phyloP scores from a whole-genome alignment of 768 basidiomycete species.

The Lactarius indigo region DNA sequence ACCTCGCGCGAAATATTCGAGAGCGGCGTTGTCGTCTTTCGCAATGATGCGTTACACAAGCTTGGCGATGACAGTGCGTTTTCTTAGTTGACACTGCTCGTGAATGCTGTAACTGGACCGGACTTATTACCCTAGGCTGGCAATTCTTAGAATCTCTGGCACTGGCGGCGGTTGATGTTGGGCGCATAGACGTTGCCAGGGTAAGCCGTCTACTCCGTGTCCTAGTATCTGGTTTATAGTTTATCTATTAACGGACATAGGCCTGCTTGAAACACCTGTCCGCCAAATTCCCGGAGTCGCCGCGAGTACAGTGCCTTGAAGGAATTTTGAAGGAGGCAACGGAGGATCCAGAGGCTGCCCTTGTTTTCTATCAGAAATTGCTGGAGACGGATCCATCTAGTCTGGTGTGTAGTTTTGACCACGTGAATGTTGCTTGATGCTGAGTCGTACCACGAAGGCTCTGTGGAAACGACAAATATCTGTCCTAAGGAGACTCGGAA shows the following conservation, averaged over 20 bases:
- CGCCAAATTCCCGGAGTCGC: conserved; percentile 71
- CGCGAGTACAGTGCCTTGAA: conserved; percentile 71
- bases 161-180: conserved; percentile 74
- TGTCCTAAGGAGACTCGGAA: conserved; percentile 59
- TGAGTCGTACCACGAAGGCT: conserved; percentile 38
- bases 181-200: conserved; percentile 67
- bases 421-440: not conserved
- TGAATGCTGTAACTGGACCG: not conserved
- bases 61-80: conserved; percentile 34
- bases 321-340: conserved; percentile 78
- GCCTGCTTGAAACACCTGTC: conserved; percentile 58
- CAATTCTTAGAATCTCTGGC: conserved; percentile 76
- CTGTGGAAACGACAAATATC: conserved; percentile 82
- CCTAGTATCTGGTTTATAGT: not conserved
- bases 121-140: conserved; percentile 52
- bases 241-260: conserved; percentile 34
- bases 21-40: conserved; percentile 33
- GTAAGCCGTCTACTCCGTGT: conserved; percentile 42
- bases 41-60: conserved; percentile 29
- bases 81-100: not conserved
- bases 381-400: conserved; percentile 66
- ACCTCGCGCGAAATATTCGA: conserved; percentile 37
- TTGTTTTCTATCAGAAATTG: conserved; percentile 59
- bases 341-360: conserved; percentile 51
- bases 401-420: conserved; percentile 48